phyloP scores from a whole-genome alignment of 2,329 filamentous ascomycete genomes.

The Penicillium brevicompactum region DNA sequence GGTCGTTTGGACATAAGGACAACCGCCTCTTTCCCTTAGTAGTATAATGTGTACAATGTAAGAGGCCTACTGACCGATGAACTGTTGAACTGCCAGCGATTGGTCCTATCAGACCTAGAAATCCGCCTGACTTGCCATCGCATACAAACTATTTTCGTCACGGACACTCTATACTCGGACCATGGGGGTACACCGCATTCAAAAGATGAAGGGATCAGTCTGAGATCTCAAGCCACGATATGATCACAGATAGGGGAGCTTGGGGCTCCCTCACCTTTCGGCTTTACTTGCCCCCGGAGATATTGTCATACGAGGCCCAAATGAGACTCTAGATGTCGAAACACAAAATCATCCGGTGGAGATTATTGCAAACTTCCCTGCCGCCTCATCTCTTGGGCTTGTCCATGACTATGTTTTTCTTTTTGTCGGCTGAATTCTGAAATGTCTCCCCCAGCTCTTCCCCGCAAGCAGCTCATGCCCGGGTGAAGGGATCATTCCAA shows the following conservation, averaged over 20 bases:
- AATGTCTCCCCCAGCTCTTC: slow-evolving; percentile 3
- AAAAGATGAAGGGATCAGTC: slow-evolving; percentile 7
- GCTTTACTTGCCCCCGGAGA: background rate
- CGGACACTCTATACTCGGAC: slow-evolving; percentile 17
- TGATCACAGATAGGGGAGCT: slow-evolving; percentile 2
- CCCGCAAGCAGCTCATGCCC: slow-evolving; percentile 26
- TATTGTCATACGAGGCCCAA: background rate
- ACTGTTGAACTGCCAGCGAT: slow-evolving; percentile 23
- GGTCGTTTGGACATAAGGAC: slow-evolving; percentile 16
- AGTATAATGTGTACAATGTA: slow-evolving; percentile 4
- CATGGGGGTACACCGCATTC: slow-evolving; percentile 13
- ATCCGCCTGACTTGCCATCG: slow-evolving; percentile 33
- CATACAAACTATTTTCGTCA: slow-evolving; percentile 35
- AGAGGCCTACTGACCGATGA: slow-evolving; percentile 26
- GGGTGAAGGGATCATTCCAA: slow-evolving; percentile 29
- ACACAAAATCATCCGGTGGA: background rate
- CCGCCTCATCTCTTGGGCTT: background rate
- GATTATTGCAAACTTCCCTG: background rate
- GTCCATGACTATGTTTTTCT: background rate
- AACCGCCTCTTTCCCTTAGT: slow-evolving; percentile 14
- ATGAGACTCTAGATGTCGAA: background rate
- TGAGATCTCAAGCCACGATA: slow-evolving; percentile 22
- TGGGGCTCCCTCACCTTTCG: background rate
- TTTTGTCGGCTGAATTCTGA: background rate
- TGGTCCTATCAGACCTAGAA: slow-evolving; percentile 17